Conservation (phyloP, 257 asterid species). For the Capsicum rhomboideum region DNA sequence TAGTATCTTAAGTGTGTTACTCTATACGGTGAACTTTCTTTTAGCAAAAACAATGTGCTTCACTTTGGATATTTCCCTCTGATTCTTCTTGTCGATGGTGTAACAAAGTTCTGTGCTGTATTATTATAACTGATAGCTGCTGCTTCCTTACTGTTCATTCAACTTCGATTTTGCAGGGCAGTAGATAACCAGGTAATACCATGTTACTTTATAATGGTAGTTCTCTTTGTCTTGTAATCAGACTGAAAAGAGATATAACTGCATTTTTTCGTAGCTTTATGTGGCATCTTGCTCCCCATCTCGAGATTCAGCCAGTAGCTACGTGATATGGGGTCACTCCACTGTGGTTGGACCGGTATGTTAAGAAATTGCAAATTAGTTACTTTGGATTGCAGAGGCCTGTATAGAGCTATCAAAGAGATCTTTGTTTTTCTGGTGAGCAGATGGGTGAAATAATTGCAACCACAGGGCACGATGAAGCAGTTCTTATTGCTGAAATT, state of each 20-base stretch:
- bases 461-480: constrained; percentile 26
- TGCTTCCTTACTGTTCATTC: neutral
- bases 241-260: neutral
- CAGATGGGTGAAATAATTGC: constrained; percentile 37
- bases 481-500: constrained; percentile 20
- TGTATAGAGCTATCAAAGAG: neutral
- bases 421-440: neutral
- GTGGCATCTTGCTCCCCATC: constrained; percentile 48
- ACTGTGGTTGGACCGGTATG: constrained; percentile 35
- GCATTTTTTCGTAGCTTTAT: constrained; percentile 13
- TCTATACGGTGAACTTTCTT: neutral
- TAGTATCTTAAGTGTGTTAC: neutral
- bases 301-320: constrained; percentile 30
- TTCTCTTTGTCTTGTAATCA: neutral
- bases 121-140: neutral
- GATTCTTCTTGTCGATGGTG: neutral
- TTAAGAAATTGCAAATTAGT: neutral
- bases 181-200: constrained; percentile 31
- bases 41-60: neutral
- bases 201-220: neutral
- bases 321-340: constrained; percentile 37
- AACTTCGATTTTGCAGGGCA: constrained; percentile 24
- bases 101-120: neutral
- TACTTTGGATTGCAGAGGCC: neutral
- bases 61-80: neutral